Base-by-base conservation (phyloP, 2,329 filamentous ascomycete genomes). In the Aplosporella prunicola region DNA sequence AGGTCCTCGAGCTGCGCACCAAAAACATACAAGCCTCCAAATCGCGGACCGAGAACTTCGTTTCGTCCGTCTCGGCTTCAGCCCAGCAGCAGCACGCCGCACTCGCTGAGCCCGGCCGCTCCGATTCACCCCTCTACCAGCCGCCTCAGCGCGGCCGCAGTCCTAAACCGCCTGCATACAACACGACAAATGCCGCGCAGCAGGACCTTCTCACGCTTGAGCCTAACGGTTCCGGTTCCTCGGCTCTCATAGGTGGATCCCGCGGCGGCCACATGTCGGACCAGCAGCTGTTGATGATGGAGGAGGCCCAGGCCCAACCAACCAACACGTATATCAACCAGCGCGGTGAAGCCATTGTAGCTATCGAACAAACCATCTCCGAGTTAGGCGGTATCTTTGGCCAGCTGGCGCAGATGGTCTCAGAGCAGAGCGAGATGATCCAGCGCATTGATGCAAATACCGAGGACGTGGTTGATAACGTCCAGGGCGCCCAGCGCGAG, bases 1-100 rank as follows among this genome's bases (percentile, higher is more conserved):
- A 96, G 51, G 89, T 96, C 5, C 71, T 98, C 8, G 91, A 98
- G 60, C 84, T 93, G 28, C 78, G 91, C 41, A 96, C 91, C 36
- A 94, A 94, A 69, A 98, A 96, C 60, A 94, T 98, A 45, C 91
- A 95, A 61, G 91, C 89, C 3, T 93, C 85, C 41, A 74, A 87
- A 42, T 87, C 85, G 30, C 71, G 91, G 47, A 96, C 91, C 15
- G 91, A 96, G 62, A 94, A 96, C 55, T 98, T 98, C 53, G 86
- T 98, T 36, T 93, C 84, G 3, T 82, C 82, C 3, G 87, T 95
- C 10, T 85, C 83, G 2, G 80, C 86, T 50, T 68, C 53, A 29
- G 46, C 45, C 44, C 43, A 35, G 23, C n/a, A n/a, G n/a, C n/a
- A n/a, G n/a, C n/a, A n/a, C n/a, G 28, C 35, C 9, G 27, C 71